Percentiles rank a stretch among this genome's conserved stretches.
Evolutionary conservation across 129 eudicot species (phyloP).

Genomic region (Chrysanthemum makinoi): DNA sequence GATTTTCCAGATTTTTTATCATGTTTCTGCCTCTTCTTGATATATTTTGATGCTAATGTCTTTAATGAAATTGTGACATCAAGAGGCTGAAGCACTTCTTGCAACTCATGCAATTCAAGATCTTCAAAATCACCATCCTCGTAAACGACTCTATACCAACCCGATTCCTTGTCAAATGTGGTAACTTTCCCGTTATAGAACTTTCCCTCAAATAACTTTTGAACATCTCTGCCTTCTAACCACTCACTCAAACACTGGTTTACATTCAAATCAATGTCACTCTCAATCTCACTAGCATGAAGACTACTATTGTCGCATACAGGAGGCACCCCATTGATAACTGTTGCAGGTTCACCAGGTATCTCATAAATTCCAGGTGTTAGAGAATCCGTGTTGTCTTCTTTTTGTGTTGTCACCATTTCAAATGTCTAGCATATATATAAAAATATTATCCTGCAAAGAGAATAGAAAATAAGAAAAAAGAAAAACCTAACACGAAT

Average conservation of each 20-base stretch:
- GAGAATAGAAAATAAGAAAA: neutral
- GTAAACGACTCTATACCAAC: slow-evolving; percentile 78
- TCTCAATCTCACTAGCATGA: slow-evolving; percentile 19
- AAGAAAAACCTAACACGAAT: neutral
- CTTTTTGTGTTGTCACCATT: slow-evolving; percentile 37
- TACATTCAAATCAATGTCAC: slow-evolving; percentile 26
- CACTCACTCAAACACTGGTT: slow-evolving; percentile 52
- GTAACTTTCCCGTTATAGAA: slow-evolving; percentile 52
- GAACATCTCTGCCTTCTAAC: slow-evolving; percentile 77
- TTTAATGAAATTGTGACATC: slow-evolving; percentile 69
- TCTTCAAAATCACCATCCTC: slow-evolving; percentile 92
- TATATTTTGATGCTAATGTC: slow-evolving; percentile 55
- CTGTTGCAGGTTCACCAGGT: slow-evolving; percentile 60
- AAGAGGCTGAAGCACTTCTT: slow-evolving; percentile 58
- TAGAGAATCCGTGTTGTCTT: slow-evolving; percentile 34
- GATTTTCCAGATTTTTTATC: slow-evolving; percentile 33
- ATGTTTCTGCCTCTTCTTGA: slow-evolving; percentile 53
- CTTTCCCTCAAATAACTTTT: slow-evolving; percentile 47
- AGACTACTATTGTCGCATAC: slow-evolving; percentile 26
- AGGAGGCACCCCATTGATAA: slow-evolving; percentile 68
- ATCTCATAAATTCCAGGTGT: slow-evolving; percentile 47
- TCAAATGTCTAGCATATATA: neutral
- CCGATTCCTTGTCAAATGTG: slow-evolving; percentile 58
- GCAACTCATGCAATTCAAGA: slow-evolving; percentile 81
- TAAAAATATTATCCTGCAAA: neutral